Evolutionary conservation across 2,329 filamentous ascomycete genomes (phyloP).

Genomic region (Lasiodiplodia citricola): DNA sequence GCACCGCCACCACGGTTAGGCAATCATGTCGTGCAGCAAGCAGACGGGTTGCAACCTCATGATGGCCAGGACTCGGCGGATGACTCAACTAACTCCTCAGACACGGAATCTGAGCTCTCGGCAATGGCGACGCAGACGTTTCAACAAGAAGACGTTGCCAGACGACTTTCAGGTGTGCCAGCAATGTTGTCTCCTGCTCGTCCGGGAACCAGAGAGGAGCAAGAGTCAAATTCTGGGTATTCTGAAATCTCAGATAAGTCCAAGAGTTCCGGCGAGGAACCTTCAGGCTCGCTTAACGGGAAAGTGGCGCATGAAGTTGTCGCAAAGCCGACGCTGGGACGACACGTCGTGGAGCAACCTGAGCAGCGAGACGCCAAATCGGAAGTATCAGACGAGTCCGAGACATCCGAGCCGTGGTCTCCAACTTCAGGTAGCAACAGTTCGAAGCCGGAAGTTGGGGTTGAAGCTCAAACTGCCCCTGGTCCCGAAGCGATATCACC

Average conservation of each 20-base stretch:
- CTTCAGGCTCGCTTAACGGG: background rate
- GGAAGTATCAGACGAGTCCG: background rate
- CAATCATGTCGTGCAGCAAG: background rate
- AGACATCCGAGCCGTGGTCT: background rate
- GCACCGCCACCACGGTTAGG: background rate
- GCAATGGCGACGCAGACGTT: too few species aligned
- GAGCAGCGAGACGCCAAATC: background rate
- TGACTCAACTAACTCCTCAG: too few species aligned
- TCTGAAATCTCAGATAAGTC: too few species aligned
- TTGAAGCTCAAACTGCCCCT: too few species aligned
- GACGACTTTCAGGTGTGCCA: too few species aligned
- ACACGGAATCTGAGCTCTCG: too few species aligned
- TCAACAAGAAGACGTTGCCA: too few species aligned
- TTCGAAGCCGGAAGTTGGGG: too few species aligned
- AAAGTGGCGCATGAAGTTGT: background rate
- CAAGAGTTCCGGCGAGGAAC: background rate
- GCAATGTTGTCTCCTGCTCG: too few species aligned
- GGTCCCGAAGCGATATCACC: too few species aligned
- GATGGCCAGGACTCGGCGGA: background rate
- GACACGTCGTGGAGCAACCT: background rate
- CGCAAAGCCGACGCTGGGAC: background rate
- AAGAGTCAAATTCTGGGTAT: too few species aligned
- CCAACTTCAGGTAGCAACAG: background rate
- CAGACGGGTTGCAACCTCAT: background rate
- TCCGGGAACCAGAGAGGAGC: too few species aligned